Evolutionary conservation across 768 basidiomycete species (phyloP).

Genomic region (Lyophyllum decastes): DNA sequence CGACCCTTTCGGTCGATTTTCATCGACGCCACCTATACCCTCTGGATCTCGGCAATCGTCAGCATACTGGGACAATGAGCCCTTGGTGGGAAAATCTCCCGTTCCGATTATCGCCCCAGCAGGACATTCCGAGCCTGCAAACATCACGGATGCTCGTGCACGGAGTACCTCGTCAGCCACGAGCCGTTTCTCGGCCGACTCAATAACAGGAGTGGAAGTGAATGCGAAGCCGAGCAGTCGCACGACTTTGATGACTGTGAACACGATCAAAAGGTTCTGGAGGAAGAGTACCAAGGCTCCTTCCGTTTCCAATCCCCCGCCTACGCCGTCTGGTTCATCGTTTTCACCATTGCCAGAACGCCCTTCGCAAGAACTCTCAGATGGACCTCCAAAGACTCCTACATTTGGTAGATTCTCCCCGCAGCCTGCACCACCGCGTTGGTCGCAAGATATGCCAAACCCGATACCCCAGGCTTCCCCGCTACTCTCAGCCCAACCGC

Average conservation of each 20-base stretch:
- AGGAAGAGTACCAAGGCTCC: conserved; percentile 66
- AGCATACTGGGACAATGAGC: conserved; percentile 46
- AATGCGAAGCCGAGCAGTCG: conserved; percentile 33
- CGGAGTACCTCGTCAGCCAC: conserved; percentile 30
- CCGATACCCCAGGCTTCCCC: conserved; percentile 12
- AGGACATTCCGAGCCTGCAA: conserved; percentile 6
- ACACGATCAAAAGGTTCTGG: conserved; percentile 76
- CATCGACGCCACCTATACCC: conserved; percentile 44
- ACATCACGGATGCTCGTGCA: conserved; percentile 11
- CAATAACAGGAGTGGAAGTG: conserved; percentile 43
- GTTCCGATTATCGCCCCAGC: conserved; percentile 12
- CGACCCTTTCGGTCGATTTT: conserved; percentile 77
- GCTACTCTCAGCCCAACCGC: conserved; percentile 20
- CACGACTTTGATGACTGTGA: conserved; percentile 70
- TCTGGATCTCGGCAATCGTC: conserved; percentile 27
- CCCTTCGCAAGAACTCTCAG: conserved; percentile 37
- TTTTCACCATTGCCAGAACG: conserved; percentile 34
- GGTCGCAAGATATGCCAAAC: conserved; percentile 26
- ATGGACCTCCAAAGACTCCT: conserved; percentile 35
- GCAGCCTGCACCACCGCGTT: conserved; percentile 12
- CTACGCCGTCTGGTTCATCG: conserved; percentile 34
- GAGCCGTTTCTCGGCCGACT: conserved; percentile 81
- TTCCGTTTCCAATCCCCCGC: conserved; percentile 45
- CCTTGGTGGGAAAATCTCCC: conserved; percentile 17
- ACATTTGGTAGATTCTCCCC: conserved; percentile 28